Conservation (phyloP, 352 stramenopile species). For the Pythium utonaiense region DNA sequence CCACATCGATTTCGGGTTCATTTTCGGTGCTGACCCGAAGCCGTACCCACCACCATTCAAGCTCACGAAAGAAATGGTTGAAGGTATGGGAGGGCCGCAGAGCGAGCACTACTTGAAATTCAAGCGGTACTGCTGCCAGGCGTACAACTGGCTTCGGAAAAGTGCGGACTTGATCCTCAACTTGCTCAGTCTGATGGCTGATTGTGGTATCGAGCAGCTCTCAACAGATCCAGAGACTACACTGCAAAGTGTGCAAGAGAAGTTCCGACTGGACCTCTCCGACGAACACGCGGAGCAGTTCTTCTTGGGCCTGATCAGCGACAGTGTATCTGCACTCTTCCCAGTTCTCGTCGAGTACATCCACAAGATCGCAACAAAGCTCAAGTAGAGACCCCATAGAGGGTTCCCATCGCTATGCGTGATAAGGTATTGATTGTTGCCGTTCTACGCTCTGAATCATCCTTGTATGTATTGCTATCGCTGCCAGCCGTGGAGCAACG, state of each 20-base stretch:
- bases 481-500: conserved; percentile 37
- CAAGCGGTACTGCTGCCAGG: conserved; percentile 92
- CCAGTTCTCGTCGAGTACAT: conserved; percentile 86
- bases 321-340: conserved; percentile 92
- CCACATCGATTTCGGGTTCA: conserved; percentile 99
- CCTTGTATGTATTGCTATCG: conserved; percentile 24
- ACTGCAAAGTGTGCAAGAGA: conserved; percentile 91
- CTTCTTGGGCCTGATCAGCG: conserved; percentile 95
- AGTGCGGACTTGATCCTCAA: conserved; percentile 98
- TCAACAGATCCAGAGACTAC: conserved; percentile 82
- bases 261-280: conserved; percentile 96
- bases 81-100: conserved; percentile 93
- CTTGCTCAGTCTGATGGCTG: conserved; percentile 97
- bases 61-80: conserved; percentile 97
- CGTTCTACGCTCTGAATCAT: conserved; percentile 3
- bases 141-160: conserved; percentile 94
- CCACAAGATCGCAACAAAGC: conserved; percentile 74
- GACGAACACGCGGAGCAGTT: conserved; percentile 97
- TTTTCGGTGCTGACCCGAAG: conserved; percentile 99
- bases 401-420: not conserved
- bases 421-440: conserved; percentile 1
- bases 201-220: conserved; percentile 96
- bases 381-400: conserved; percentile 36
- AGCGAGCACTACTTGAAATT: conserved; percentile 92
- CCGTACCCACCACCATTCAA: conserved; percentile 98